Conservation (phyloP, 192 early-diverging fungal genomes). For the Phycomyces nitens region DNA sequence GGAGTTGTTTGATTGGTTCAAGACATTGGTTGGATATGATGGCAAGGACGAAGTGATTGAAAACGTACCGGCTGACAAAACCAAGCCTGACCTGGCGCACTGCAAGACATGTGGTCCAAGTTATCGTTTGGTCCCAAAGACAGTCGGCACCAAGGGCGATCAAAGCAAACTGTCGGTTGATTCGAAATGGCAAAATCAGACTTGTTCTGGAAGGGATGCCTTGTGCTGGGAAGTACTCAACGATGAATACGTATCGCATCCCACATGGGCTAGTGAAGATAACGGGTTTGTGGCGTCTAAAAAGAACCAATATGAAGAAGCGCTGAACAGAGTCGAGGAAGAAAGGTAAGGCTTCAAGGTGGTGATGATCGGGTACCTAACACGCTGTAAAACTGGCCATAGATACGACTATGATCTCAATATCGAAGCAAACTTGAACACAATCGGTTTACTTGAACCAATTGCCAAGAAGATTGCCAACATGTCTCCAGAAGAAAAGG, state of each 20-base stretch:
- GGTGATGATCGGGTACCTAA: background rate
- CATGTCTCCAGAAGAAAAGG: slow-evolving; percentile 79
- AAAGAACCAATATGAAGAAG: slow-evolving; percentile 89
- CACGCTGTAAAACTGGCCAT: background rate
- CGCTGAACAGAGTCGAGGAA: slow-evolving; percentile 90
- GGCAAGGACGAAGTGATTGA: slow-evolving; percentile 62
- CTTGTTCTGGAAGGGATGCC: slow-evolving; percentile 87
- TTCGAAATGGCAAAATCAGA: slow-evolving; percentile 39
- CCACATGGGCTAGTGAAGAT: slow-evolving; percentile 87
- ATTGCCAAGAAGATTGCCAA: slow-evolving; percentile 72
- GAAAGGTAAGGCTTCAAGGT: slow-evolving; percentile 61
- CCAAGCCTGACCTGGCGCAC: slow-evolving; percentile 57
- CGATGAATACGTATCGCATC: slow-evolving; percentile 92
- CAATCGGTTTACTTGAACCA: slow-evolving; percentile 86
- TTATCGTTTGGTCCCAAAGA: slow-evolving; percentile 64
- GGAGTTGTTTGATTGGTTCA: slow-evolving; percentile 93
- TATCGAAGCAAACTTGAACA: slow-evolving; percentile 88
- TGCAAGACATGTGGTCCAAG: slow-evolving; percentile 62
- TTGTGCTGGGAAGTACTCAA: slow-evolving; percentile 91
- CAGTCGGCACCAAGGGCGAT: slow-evolving; percentile 37
- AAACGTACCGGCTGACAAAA: slow-evolving; percentile 57
- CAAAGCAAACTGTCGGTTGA: background rate
- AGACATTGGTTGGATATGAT: slow-evolving; percentile 77
- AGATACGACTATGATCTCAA: slow-evolving; percentile 92
- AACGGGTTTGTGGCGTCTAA: slow-evolving; percentile 84